A percentile compares a stretch with the other conserved stretches of the same genome.
Evolutionary conservation across 371 early-diverging fungal species (phyloP).

Genomic region (Nematocida minor): DNA sequence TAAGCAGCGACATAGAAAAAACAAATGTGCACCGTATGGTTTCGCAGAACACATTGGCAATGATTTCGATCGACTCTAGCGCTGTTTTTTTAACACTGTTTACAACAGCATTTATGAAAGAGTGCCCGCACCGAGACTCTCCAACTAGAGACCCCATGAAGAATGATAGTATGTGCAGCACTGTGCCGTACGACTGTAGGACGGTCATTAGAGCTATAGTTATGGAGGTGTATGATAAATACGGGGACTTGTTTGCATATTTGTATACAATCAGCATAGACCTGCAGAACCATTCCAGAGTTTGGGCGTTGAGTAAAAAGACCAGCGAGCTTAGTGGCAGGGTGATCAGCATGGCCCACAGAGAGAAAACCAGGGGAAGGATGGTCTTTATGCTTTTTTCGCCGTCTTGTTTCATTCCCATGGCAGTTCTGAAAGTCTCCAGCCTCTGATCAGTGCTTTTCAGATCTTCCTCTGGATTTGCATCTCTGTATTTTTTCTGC

Average conservation of each 20-base stretch:
- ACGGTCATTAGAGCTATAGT: not conserved
- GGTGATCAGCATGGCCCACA: not conserved
- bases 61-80: slow-evolving; percentile 6
- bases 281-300: not conserved
- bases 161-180: not conserved
- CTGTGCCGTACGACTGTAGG: not conserved
- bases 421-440: not conserved
- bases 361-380: not conserved
- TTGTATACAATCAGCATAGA: too few species aligned
- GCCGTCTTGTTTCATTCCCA: not conserved
- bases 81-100: not conserved
- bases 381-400: not conserved
- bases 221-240: not conserved
- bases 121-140: not conserved
- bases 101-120: not conserved
- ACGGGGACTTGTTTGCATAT: not conserved
- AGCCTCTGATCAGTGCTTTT: too few species aligned
- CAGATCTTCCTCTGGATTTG: not conserved
- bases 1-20: not conserved
- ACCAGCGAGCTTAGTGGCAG: not conserved
- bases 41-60: not conserved
- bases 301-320: not conserved
- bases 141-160: slow-evolving; percentile 1
- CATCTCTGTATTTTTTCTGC: not conserved
- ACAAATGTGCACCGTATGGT: not conserved